Conservation (phyloP, 2,329 filamentous ascomycete genomes). For the Keithomyces neogunnii region DNA sequence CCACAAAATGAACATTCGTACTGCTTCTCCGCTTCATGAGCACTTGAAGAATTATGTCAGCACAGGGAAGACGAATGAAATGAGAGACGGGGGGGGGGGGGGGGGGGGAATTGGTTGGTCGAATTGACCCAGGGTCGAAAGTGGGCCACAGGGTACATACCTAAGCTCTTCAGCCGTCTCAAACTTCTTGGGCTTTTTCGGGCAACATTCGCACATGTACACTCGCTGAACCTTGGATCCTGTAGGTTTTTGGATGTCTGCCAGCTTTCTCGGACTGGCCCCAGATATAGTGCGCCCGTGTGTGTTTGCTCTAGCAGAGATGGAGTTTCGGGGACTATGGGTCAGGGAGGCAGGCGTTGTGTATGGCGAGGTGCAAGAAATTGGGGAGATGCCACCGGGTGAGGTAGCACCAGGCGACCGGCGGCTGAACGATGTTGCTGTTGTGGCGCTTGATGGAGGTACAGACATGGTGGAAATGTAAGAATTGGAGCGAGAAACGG, state of each 20-base stretch:
- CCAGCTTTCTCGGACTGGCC: slow-evolving; percentile 42
- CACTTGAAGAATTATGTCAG: slow-evolving; percentile 36
- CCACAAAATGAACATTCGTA: slow-evolving; percentile 89
- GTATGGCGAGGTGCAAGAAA: slow-evolving; percentile 40
- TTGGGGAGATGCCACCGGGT: slow-evolving; percentile 42
- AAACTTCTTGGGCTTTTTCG: slow-evolving; percentile 95
- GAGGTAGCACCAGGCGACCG: slow-evolving; percentile 38
- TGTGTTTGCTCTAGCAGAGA: slow-evolving; percentile 27
- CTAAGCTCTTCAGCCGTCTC: slow-evolving; percentile 74
- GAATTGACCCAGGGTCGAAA: too few relatives aligned
- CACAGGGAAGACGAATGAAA: too few relatives aligned
- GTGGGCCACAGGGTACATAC: slow-evolving; percentile 43
- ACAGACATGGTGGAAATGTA: slow-evolving; percentile 39
- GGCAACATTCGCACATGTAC: slow-evolving; percentile 84
- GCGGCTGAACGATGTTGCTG: slow-evolving; percentile 36
- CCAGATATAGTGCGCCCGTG: slow-evolving; percentile 40
- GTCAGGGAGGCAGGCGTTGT: slow-evolving; percentile 38
- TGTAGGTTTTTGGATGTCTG: slow-evolving; percentile 38
- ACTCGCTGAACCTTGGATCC: slow-evolving; percentile 44
- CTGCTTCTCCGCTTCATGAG: slow-evolving; percentile 91
- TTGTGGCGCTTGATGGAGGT: slow-evolving; percentile 31
- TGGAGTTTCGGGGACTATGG: slow-evolving; percentile 39
- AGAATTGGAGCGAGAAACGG: slow-evolving; percentile 34
- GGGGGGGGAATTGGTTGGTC: too few relatives aligned
- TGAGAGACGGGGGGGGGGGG: too few relatives aligned